Evolutionary conservation across 371 early-diverging fungal species (phyloP), one percentile per base, ranked within the genome.

Genomic region (Encephalitozoon hellem): DNA sequence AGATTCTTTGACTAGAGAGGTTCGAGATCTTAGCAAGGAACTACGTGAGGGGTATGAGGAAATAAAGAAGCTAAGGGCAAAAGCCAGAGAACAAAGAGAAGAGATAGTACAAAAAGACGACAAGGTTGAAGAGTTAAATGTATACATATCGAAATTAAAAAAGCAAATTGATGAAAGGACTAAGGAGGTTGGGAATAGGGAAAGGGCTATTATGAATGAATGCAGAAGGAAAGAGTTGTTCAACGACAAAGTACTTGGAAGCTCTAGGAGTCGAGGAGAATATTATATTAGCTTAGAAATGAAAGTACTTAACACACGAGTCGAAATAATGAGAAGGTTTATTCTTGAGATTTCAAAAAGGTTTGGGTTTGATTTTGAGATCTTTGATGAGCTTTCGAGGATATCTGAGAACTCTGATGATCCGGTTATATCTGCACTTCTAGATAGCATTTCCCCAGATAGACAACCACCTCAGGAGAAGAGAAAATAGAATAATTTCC

Each of bases 301-400:
- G 59, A 59, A 59, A 28, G 34, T 34, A 28, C 30, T 59, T 38
- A 59, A 59, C 21, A 28, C 26, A 21, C 11, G 59, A 21, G 2
- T 34, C 34, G 59, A 59, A 21, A 21, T 59, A 32, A 59, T 59
- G 59, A 59, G 59, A n/a, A 59, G 59, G 18, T 59, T 59, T 59
- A 32, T 59, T 34, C 38, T 59, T 59, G 59, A 26, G 34, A 59
- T 59, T 59, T 30, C 59, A 4, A 28, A 59, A 15, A 59, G 59
- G 21, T 28, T 59, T 59, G 59, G 59, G 12, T 34, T 59, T 34
- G 59, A 59, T 34, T 59, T 59, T 59, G 59, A 59, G 34, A 21
- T 59, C 11, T 59, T 59, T 34, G 59, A 32, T 32, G 59, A 59
- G 2, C 59, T 59, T 34, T 18, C 21, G 34, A 59, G 15, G 3